Conservation (phyloP, 1,284 basidiomycete genomes). For the Cutaneotrichosporon sp. region DNA sequence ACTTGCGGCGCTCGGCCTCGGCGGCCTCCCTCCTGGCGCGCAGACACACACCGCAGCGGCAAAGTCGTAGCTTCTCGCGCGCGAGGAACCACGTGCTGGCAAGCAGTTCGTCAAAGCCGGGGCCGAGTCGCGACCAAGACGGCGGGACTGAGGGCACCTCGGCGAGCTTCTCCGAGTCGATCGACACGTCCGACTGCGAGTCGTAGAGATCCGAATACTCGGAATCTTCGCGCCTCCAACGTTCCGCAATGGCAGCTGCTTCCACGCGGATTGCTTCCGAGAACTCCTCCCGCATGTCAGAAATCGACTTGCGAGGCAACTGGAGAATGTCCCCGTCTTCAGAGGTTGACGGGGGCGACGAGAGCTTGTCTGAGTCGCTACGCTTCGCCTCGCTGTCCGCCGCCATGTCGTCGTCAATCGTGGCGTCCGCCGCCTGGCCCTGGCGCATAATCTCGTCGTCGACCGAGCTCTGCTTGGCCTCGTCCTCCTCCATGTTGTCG, state of each 20-base stretch:
- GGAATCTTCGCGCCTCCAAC: background rate
- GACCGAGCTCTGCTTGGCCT: background rate
- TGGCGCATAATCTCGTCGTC: background rate
- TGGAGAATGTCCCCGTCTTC: no score
- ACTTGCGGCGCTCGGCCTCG: conserved; percentile 7
- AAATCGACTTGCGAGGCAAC: no score
- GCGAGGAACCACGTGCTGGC: conserved; percentile 8
- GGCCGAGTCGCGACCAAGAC: conserved; percentile 7
- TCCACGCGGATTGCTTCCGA: no score
- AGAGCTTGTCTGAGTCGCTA: background rate
- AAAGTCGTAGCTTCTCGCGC: conserved; percentile 17
- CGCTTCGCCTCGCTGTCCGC: background rate
- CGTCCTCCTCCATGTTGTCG: background rate
- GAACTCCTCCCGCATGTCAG: no score
- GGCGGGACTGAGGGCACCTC: conserved; percentile 16
- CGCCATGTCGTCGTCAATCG: background rate
- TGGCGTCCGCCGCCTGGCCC: background rate
- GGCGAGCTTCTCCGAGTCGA: conserved; percentile 3
- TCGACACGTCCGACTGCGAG: conserved; percentile 8
- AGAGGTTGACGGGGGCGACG: background rate
- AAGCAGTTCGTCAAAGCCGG: conserved; percentile 8
- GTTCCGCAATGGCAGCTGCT: no score
- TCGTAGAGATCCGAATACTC: conserved; percentile 1
- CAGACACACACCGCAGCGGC: conserved; percentile 19
- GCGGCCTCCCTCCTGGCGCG: conserved; percentile 9